These are phyloP conservation scores for Carex kokanica DNA, from an alignment of 176 grass and related monocot genomes.

Conservation along the genomic window DNA sequence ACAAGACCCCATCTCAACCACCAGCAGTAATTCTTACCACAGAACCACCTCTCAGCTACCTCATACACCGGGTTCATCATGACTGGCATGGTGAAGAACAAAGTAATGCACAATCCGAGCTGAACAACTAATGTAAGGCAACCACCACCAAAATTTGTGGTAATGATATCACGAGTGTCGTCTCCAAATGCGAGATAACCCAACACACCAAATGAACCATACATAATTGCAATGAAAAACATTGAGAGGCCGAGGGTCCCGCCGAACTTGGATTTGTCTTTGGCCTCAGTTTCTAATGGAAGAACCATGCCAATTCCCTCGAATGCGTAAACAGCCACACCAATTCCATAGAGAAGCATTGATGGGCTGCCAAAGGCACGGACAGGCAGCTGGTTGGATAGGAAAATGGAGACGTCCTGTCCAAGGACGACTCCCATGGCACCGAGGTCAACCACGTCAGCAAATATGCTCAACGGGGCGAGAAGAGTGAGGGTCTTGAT, in stretches of 20 bases:
- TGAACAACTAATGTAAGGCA: conserved; percentile 72
- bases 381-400: conserved; percentile 42
- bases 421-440: conserved; percentile 90
- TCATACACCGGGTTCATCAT: conserved; percentile 99
- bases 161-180: conserved; percentile 89
- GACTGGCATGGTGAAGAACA: conserved; percentile 96
- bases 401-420: conserved; percentile 56
- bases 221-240: conserved; percentile 68
- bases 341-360: conserved; percentile 74
- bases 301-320: conserved; percentile 94
- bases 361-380: conserved; percentile 48
- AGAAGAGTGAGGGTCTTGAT: conserved; percentile 95
- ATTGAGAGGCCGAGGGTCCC: conserved; percentile 69
- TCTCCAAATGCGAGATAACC: conserved; percentile 87
- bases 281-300: conserved; percentile 77
- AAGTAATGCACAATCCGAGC: conserved; percentile 89
- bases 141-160: conserved; percentile 84
- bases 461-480: conserved; percentile 87
- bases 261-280: conserved; percentile 70
- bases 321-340: conserved; percentile 93
- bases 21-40: conserved; percentile 63
- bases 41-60: conserved; percentile 78
- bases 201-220: conserved; percentile 81
- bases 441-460: conserved; percentile 82
- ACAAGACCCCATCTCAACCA: conserved; percentile 85